Conservation (phyloP, 2,329 filamentous ascomycete species). For the Zymoseptoria pseudotritici region DNA sequence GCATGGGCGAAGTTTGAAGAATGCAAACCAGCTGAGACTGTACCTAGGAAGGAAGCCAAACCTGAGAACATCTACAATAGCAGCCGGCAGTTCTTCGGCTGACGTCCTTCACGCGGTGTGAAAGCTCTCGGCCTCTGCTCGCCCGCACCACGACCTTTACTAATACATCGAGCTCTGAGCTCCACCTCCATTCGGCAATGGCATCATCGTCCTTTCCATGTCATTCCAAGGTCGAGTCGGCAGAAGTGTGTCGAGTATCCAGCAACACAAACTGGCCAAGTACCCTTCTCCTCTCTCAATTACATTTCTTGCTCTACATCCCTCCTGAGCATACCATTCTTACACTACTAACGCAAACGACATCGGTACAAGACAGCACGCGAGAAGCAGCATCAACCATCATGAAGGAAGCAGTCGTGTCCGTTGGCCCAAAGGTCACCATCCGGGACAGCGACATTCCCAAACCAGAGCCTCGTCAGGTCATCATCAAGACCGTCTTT, state of each 20-base stretch:
- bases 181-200: slow-evolving; percentile 2
- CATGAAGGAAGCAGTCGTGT: slow-evolving; percentile 34
- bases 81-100: background rate
- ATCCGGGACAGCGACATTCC: slow-evolving; percentile 38
- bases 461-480: slow-evolving; percentile 27
- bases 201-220: slow-evolving; percentile 5
- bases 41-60: too few species aligned
- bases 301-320: background rate
- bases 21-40: too few species aligned
- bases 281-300: slow-evolving; percentile 1
- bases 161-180: background rate
- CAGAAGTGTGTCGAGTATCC: slow-evolving; percentile 3
- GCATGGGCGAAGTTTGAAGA: too few species aligned
- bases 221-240: slow-evolving; percentile 5
- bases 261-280: slow-evolving; percentile 4
- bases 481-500: slow-evolving; percentile 28
- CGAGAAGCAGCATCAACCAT: background rate
- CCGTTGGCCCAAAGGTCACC: slow-evolving; percentile 27
- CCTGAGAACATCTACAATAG: background rate
- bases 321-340: background rate
- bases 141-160: background rate
- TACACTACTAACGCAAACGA: background rate
- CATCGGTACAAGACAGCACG: background rate
- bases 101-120: background rate
- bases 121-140: background rate